phyloP scores from a whole-genome alignment of 352 stramenopile genomes.

The Pythium rishiriense region DNA sequence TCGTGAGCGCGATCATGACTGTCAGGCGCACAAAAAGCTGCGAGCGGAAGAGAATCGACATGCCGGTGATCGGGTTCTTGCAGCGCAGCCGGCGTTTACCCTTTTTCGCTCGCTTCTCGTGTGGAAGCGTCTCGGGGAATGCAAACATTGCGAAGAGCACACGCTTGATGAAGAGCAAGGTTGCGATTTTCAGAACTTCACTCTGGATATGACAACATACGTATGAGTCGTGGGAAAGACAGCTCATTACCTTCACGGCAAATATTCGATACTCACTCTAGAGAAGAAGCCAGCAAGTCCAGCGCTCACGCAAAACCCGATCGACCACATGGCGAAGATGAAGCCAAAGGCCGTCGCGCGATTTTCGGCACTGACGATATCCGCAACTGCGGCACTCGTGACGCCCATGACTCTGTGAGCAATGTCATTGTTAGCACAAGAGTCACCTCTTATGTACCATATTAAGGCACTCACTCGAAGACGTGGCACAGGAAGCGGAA shows the following conservation, averaged over 20 bases:
- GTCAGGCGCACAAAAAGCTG: slow-evolving; percentile 66
- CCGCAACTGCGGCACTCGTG: slow-evolving; percentile 57
- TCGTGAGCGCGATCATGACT: slow-evolving; percentile 64
- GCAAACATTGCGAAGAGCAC: slow-evolving; percentile 60
- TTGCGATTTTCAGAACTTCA: slow-evolving; percentile 47
- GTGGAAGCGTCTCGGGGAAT: slow-evolving; percentile 59
- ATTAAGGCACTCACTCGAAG: slow-evolving; percentile 65
- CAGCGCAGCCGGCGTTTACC: slow-evolving; percentile 35
- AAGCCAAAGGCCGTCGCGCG: slow-evolving; percentile 63
- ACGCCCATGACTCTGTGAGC: slow-evolving; percentile 49
- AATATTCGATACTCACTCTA: slow-evolving; percentile 38
- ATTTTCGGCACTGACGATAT: slow-evolving; percentile 58
- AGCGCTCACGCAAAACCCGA: slow-evolving; percentile 58
- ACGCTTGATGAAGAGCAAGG: slow-evolving; percentile 50
- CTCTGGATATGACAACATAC: slow-evolving; percentile 25
- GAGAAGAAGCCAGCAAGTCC: slow-evolving; percentile 58
- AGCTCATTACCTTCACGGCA: no score
- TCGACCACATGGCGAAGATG: slow-evolving; percentile 54
- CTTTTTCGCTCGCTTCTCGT: slow-evolving; percentile 34
- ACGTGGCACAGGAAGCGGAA: slow-evolving; percentile 57
- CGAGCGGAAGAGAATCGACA: slow-evolving; percentile 70
- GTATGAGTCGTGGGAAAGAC: no score
- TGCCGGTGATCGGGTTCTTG: slow-evolving; percentile 60
- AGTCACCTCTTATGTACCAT: no score
- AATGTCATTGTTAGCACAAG: no score